phyloP scores from a whole-genome alignment of 768 basidiomycete species.

The Tulasnella sp. region DNA sequence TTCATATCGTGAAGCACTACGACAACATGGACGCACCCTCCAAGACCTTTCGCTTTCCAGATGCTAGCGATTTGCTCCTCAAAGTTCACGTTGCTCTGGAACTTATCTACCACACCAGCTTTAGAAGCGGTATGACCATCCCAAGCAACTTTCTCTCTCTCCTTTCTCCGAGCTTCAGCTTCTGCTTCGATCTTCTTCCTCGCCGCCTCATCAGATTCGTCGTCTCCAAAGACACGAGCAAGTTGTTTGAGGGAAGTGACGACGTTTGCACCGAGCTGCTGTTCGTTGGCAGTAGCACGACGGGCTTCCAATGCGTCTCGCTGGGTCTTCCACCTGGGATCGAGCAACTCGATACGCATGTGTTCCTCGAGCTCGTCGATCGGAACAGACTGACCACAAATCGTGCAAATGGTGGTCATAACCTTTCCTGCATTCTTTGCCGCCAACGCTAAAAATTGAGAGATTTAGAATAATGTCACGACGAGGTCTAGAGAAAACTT shows the following conservation, averaged over 20 bases:
- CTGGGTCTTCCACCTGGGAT: constrained; percentile 97
- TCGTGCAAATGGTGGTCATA: constrained; percentile 74
- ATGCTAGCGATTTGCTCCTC: constrained; percentile 98
- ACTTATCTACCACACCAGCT: constrained; percentile 82
- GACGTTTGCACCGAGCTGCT: constrained; percentile 80
- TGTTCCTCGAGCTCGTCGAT: constrained; percentile 94
- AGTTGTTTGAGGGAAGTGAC: constrained; percentile 85
- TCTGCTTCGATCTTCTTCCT: constrained; percentile 79
- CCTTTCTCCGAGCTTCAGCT: constrained; percentile 64
- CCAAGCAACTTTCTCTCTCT: constrained; percentile 94
- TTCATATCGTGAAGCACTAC: background rate
- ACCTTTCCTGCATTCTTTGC: constrained; percentile 42
- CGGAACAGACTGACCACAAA: constrained; percentile 93
- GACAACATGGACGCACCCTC: constrained; percentile 44
- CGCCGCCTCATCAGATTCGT: constrained; percentile 40
- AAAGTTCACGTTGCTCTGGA: constrained; percentile 83
- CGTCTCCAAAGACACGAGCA: constrained; percentile 87
- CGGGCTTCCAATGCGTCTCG: constrained; percentile 79
- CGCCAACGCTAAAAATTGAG: constrained; percentile 10
- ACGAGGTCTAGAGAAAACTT: background rate
- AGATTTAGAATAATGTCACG: background rate
- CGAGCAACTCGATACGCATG: constrained; percentile 94
- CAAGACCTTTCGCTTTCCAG: constrained; percentile 82
- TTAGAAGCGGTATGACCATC: constrained; percentile 96
- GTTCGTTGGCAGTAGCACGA: constrained; percentile 76